Evolutionary conservation across 2,329 filamentous ascomycete species (phyloP), one percentile per base, ranked within the genome.

Genomic region (Neofusicoccum parvum): DNA sequence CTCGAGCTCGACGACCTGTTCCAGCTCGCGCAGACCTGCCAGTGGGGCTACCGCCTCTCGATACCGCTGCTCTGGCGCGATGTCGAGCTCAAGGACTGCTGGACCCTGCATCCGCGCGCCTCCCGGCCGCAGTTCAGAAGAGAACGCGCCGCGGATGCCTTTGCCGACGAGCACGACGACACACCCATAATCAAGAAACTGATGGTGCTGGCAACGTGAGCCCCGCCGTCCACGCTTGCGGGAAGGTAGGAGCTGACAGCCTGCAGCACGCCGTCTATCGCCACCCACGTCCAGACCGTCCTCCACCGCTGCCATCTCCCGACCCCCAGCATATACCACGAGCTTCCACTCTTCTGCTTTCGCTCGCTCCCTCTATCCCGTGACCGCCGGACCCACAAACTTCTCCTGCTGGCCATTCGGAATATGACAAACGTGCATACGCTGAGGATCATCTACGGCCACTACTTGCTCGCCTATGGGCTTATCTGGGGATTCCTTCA

Each of bases 271-370:
- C 76, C 79, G 15, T 65, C 66, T 14, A 71, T 83, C 12, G 81
- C 80, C 1, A 70, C 75, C 10, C 78, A 78, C 64, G 81, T 83
- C 10, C 77, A 79, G 10, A 72, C 72, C 5, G 68, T 83, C 6
- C 80, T 76, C 11, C 80, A 83, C 69, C 78, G 79, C 27, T 83
- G 81, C 69, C 80, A 82, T 67, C 70, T 82, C 0, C 79, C 80
- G 0, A 75, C 77, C 2, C 81, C 81, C 0, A 76, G 76, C 36
- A 80, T 82, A 53, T 82, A 81, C 70, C 69, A 71, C 27, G 80
- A 81, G 62, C 72, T 83, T 1, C 80, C 79, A 6, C 68, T 70
- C 36, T 75, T 76, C 62, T 71, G 74, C 45, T 82, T 82, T 70
- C 70, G 77, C 27, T 71, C 72, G 23, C 72, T 73, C 17, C 78